These are phyloP conservation scores for Populus hybrid DNA, from an alignment of 441 rosid genomes.

Conservation along the genomic window DNA sequence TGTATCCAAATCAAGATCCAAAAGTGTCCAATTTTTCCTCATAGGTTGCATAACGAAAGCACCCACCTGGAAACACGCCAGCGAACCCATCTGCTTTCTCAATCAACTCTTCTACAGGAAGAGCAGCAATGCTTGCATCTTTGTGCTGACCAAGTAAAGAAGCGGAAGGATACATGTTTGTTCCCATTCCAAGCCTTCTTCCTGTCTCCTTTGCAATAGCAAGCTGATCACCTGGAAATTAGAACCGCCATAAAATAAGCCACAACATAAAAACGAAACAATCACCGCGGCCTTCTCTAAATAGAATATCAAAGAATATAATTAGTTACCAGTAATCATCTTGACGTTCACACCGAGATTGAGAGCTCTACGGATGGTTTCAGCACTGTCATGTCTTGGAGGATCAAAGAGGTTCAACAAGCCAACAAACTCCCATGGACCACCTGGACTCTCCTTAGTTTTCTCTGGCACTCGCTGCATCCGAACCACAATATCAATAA, in stretches of 20 bases:
- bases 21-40: background rate
- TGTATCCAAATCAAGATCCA: background rate
- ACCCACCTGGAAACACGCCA: conserved; percentile 84
- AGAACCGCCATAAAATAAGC: background rate
- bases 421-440: conserved; percentile 68
- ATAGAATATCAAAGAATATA: background rate
- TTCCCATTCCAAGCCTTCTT: conserved; percentile 97
- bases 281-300: background rate
- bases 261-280: background rate
- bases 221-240: conserved; percentile 71
- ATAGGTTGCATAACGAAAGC: background rate
- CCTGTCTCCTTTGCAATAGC: conserved; percentile 98
- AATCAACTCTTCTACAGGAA: conserved; percentile 87
- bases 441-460: conserved; percentile 55
- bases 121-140: conserved; percentile 67
- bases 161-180: conserved; percentile 97
- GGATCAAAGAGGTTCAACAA: conserved; percentile 70
- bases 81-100: conserved; percentile 97
- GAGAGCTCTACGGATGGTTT: conserved; percentile 86
- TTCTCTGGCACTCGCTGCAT: conserved; percentile 68
- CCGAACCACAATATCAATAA: conserved; percentile 12
- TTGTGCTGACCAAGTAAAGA: conserved; percentile 76
- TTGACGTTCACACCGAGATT: conserved; percentile 94
- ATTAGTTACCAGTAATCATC: conserved; percentile 80
- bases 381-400: conserved; percentile 87